Conservation (phyloP, 1,284 basidiomycete species). For the Clitocybe nebularis region DNA sequence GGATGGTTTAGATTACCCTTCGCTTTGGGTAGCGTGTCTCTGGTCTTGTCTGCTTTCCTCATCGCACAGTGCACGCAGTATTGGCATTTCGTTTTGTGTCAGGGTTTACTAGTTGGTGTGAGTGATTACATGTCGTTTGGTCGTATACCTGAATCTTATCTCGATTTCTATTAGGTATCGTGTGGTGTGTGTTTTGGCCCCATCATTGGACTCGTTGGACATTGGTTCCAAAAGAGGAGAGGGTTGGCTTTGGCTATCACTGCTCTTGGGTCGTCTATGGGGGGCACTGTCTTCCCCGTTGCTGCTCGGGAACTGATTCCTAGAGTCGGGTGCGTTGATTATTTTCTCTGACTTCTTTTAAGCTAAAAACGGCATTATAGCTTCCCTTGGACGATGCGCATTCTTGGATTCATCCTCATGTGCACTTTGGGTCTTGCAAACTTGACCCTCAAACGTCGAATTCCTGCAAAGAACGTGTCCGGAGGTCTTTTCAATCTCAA, state of each 20-base stretch:
- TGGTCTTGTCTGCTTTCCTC: slow-evolving; percentile 44
- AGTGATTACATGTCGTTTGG: slow-evolving; percentile 11
- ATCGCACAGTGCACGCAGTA: slow-evolving; percentile 43
- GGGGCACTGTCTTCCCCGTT: slow-evolving; percentile 41
- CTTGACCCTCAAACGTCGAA: slow-evolving; percentile 39
- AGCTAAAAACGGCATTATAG: slow-evolving; percentile 19
- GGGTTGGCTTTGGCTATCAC: slow-evolving; percentile 27
- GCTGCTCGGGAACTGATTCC: slow-evolving; percentile 35
- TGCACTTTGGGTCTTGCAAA: slow-evolving; percentile 36
- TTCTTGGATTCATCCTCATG: slow-evolving; percentile 45
- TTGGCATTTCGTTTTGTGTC: slow-evolving; percentile 46
- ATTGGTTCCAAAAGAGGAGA: slow-evolving; percentile 36
- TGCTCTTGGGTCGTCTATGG: slow-evolving; percentile 28
- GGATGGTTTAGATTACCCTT: slow-evolving; percentile 43
- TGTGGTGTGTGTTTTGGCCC: slow-evolving; percentile 37
- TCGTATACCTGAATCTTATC: not conserved
- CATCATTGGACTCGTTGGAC: slow-evolving; percentile 32
- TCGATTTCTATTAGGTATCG: slow-evolving; percentile 18
- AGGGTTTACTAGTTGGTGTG: slow-evolving; percentile 38
- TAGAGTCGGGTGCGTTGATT: slow-evolving; percentile 29
- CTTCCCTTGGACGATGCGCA: slow-evolving; percentile 53
- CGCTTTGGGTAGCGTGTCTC: slow-evolving; percentile 32
- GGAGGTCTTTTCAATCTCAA: slow-evolving; percentile 48
- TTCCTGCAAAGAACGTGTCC: slow-evolving; percentile 43
- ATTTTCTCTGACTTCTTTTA: not conserved